A percentile compares a stretch with the other conserved stretches of the same genome.
These are phyloP conservation scores for Kurtzmaniella quercitrusa DNA, from an alignment of 1,139 yeast genomes.

Conservation along the genomic window DNA sequence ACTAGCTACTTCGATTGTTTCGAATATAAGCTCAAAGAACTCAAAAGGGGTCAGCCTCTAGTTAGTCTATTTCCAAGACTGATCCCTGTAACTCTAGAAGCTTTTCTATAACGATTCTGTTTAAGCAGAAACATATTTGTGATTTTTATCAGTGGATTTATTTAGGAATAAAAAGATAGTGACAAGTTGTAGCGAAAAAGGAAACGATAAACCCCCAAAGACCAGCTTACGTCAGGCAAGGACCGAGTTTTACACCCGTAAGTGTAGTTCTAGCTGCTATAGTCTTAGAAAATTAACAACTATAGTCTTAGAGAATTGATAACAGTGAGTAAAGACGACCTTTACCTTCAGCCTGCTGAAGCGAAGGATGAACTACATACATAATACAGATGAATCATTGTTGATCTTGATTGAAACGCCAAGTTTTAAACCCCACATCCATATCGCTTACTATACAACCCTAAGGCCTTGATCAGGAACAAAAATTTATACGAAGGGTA, in stretches of 20 bases:
- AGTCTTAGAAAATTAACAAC: too few relatives aligned
- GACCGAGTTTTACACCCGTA: too few relatives aligned
- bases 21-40: neutral
- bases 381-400: too few relatives aligned
- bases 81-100: neutral
- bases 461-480: slow-evolving; percentile 90
- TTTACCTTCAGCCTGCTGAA: too few relatives aligned
- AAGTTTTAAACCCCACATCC: slow-evolving; percentile 13
- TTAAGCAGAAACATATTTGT: neutral
- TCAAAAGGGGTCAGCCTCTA: too few relatives aligned
- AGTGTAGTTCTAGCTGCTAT: too few relatives aligned
- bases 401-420: too few relatives aligned
- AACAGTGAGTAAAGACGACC: too few relatives aligned
- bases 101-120: neutral
- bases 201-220: neutral
- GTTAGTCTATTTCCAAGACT: too few relatives aligned
- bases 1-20: neutral
- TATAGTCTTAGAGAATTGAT: too few relatives aligned
- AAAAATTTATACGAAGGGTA: slow-evolving; percentile 90
- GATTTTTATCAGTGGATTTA: neutral
- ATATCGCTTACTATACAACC: slow-evolving; percentile 53
- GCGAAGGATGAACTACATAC: too few relatives aligned
- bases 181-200: neutral
- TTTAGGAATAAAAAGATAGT: neutral
- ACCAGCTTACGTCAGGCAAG: too few relatives aligned